Evolutionary conservation across 768 basidiomycete genomes (phyloP), one percentile per base, ranked within the genome.

Genomic region (Boletus sp.): DNA sequence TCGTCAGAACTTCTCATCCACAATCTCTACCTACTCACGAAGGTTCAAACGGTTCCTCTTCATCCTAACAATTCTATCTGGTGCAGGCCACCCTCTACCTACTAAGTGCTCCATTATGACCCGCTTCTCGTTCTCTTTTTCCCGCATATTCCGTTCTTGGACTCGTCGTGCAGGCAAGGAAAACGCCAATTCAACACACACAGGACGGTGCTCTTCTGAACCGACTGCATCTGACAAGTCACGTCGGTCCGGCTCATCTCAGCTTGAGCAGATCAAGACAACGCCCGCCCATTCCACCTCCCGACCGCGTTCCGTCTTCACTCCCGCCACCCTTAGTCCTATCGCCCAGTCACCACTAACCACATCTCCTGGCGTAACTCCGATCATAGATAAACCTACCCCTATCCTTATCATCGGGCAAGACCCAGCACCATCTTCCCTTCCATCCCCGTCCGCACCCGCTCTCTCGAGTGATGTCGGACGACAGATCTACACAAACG

Each of bases 121-220:
- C 30, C 62, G 65, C 33, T 44, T 67, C 29, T 60, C 59, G 2
- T 54, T 61, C 3, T 32, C 55, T 3, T 40, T 70, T 18, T 39
- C 56, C 12, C 68, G 61, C 39, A 15, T 67, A 5, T 61, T 69
- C 37, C 61, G 64, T 46, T 30, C 62, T 35, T 54, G 57, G 10
- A 52, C 14, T 32, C 61, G 65, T 49, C 57, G 58, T 8, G 39
- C 37, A 47, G 17, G 47, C 32, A 56, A 57, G 7, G 35, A n/a
- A 14, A 35, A 24, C 4, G 15, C 14, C 49, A 18, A 24, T 18
- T 29, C 56, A 5, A 20, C 32, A 32, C 33, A 17, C 8, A 17
- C 29, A 20, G 35, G 28, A 20, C 37, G 14, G 30, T 7, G 33
- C 15, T 36, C 36, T 30, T 58, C 56, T 20, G 46, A 10, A 33